phyloP scores from a whole-genome alignment of 805 yeast genomes.

The Ogataea pilisensis region DNA sequence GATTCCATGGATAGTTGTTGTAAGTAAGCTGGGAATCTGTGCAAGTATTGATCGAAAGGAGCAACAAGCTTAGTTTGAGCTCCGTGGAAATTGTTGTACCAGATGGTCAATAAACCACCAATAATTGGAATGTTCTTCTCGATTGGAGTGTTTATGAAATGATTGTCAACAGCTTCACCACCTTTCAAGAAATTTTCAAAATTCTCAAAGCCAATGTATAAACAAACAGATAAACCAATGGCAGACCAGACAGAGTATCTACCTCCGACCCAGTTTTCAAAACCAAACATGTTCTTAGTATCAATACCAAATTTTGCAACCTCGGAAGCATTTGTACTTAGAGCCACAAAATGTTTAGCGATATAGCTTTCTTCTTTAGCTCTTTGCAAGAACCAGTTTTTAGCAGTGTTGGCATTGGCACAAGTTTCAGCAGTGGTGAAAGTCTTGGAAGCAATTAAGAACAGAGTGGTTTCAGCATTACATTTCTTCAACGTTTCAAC shows the following conservation, averaged over 20 bases:
- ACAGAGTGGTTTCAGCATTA: conserved; percentile 88
- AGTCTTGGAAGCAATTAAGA: conserved; percentile 92
- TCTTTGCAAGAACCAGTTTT: conserved; percentile 79
- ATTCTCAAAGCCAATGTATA: conserved; percentile 93
- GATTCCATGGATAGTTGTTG: conserved; percentile 99
- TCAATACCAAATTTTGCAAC: conserved; percentile 96
- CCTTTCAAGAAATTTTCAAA: conserved; percentile 91
- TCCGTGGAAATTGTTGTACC: conserved; percentile 98
- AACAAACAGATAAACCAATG: conserved; percentile 91
- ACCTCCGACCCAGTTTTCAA: conserved; percentile 99
- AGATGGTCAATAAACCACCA: conserved; percentile 91
- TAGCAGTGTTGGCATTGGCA: conserved; percentile 95
- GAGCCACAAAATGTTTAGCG: conserved; percentile 96
- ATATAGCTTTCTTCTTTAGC: conserved; percentile 62
- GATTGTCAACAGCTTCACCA: conserved; percentile 95
- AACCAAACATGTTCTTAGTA: conserved; percentile 97
- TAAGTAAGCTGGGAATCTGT: conserved; percentile 98
- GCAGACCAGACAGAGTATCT: conserved; percentile 99
- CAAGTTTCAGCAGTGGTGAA: conserved; percentile 98
- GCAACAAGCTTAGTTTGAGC: conserved; percentile 98
- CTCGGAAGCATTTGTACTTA: conserved; percentile 88
- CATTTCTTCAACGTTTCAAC: conserved; percentile 80
- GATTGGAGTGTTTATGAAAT: conserved; percentile 78
- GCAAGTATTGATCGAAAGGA: conserved; percentile 97
- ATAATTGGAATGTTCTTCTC: conserved; percentile 88